A percentile compares a stretch with the other conserved stretches of the same genome.
Evolutionary conservation across 768 basidiomycete species (phyloP).

Genomic region (Tylopilus vinaceipallidus): DNA sequence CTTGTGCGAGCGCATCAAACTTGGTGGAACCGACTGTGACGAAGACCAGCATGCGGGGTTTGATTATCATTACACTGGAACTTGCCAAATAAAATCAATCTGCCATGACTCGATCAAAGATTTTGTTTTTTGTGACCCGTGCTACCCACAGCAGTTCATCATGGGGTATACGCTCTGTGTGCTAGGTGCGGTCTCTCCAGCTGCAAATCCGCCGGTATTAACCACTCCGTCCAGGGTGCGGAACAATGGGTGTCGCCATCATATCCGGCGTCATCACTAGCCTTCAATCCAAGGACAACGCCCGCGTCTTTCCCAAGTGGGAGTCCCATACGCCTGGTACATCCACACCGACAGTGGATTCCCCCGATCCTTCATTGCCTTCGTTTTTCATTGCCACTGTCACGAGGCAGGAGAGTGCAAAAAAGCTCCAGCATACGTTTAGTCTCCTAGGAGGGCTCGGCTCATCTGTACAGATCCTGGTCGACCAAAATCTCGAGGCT

Average conservation of each 20-base stretch:
- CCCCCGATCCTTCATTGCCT: slow-evolving; percentile 69
- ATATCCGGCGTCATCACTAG: slow-evolving; percentile 89
- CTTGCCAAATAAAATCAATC: not conserved
- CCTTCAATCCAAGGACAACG: slow-evolving; percentile 51
- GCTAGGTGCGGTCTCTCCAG: slow-evolving; percentile 49
- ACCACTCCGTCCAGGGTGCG: slow-evolving; percentile 66
- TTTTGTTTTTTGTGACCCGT: not conserved
- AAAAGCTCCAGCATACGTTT: slow-evolving; percentile 64
- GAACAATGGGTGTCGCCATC: slow-evolving; percentile 97
- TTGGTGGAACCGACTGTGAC: slow-evolving; percentile 89
- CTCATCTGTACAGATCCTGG: slow-evolving; percentile 63
- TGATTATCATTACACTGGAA: not conserved
- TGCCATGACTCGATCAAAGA: slow-evolving; percentile 13
- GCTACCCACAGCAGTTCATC: slow-evolving; percentile 1
- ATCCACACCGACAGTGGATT: slow-evolving; percentile 56
- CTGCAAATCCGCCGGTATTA: slow-evolving; percentile 10
- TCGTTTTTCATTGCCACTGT: slow-evolving; percentile 86
- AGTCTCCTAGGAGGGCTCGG: slow-evolving; percentile 56
- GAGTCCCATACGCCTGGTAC: slow-evolving; percentile 73
- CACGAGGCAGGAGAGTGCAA: slow-evolving; percentile 69
- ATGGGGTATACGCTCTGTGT: slow-evolving; percentile 96
- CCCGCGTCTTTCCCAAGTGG: slow-evolving; percentile 47
- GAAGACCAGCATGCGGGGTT: slow-evolving; percentile 43
- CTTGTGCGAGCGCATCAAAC: slow-evolving; percentile 73
- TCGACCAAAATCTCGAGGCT: slow-evolving; percentile 68